Conservation (phyloP, 345 rosid genomes). For the Camelina sativa region DNA sequence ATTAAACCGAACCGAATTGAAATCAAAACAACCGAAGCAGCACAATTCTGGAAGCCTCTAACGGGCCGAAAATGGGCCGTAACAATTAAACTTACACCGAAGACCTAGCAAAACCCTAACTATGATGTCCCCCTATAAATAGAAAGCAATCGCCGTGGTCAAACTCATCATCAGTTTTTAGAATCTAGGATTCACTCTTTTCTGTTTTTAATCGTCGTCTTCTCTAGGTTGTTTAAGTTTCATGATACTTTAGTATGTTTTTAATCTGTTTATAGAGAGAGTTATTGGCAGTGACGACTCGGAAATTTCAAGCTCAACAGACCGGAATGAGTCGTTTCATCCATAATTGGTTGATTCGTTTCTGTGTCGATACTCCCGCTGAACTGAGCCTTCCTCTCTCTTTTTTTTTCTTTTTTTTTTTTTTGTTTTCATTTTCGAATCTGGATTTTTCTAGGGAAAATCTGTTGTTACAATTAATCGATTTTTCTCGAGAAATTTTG, state of each 20-base stretch:
- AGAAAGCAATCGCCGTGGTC: neutral
- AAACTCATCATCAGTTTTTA: neutral
- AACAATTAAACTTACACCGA: neutral
- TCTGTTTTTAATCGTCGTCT: no score
- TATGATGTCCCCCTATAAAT: neutral
- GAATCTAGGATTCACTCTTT: constrained; percentile 3
- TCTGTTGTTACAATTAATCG: no score
- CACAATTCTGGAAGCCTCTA: neutral
- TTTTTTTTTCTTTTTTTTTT: rapidly evolving
- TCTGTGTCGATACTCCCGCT: constrained; percentile 49
- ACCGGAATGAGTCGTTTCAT: constrained; percentile 86
- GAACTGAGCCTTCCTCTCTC: constrained; percentile 43
- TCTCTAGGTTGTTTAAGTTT: no score
- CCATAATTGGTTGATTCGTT: constrained; percentile 39
- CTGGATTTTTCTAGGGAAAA: neutral
- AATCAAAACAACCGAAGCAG: neutral
- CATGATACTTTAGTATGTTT: neutral
- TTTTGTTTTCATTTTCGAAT: neutral
- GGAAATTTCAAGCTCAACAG: constrained; percentile 97
- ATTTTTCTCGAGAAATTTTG: neutral
- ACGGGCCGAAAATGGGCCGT: constrained; percentile 36
- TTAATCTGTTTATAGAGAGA: neutral
- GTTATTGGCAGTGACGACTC: constrained; percentile 48
- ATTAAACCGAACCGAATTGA: neutral
- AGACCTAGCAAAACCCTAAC: constrained; percentile 37